Evolutionary conservation across 1,284 basidiomycete genomes (phyloP).

Genomic region (Vanrija pseudolonga): DNA sequence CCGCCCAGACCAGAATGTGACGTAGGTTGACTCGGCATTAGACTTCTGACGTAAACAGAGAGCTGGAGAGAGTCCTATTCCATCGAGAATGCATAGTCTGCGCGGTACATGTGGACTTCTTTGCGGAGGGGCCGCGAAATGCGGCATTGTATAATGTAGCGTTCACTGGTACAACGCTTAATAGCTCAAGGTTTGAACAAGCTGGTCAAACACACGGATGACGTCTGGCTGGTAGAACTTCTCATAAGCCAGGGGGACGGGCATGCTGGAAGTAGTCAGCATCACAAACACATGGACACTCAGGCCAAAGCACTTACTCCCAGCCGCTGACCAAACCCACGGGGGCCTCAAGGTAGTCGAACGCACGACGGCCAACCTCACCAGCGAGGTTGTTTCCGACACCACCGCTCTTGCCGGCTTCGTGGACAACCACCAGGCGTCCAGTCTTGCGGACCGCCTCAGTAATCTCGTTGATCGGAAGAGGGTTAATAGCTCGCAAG

Average conservation of each 20-base stretch:
- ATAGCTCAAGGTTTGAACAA: slow-evolving; percentile 76
- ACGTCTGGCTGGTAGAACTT: slow-evolving; percentile 87
- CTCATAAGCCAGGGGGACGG: slow-evolving; percentile 76
- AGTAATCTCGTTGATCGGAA: slow-evolving; percentile 76
- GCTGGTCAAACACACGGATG: slow-evolving; percentile 73
- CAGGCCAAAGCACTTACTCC: slow-evolving; percentile 76
- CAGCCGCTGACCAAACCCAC: slow-evolving; percentile 81
- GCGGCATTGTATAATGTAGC: not conserved
- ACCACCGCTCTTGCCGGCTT: slow-evolving; percentile 77
- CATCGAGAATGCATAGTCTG: no score
- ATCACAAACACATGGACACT: not conserved
- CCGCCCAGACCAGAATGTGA: no score
- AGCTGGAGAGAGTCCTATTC: no score
- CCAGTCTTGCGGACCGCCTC: slow-evolving; percentile 79
- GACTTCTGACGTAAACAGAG: no score
- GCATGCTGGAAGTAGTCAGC: slow-evolving; percentile 56
- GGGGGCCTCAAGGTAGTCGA: slow-evolving; percentile 79
- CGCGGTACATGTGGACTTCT: not conserved
- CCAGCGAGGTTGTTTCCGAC: slow-evolving; percentile 84
- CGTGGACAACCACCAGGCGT: slow-evolving; percentile 81
- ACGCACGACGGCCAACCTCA: slow-evolving; percentile 78
- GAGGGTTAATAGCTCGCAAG: slow-evolving; percentile 81
- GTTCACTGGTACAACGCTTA: slow-evolving; percentile 35
- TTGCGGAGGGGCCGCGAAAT: not conserved
- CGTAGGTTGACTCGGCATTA: no score